Base-by-base conservation (phyloP, 106 monocot genomes). In the Dioscorea zingiberensis region DNA sequence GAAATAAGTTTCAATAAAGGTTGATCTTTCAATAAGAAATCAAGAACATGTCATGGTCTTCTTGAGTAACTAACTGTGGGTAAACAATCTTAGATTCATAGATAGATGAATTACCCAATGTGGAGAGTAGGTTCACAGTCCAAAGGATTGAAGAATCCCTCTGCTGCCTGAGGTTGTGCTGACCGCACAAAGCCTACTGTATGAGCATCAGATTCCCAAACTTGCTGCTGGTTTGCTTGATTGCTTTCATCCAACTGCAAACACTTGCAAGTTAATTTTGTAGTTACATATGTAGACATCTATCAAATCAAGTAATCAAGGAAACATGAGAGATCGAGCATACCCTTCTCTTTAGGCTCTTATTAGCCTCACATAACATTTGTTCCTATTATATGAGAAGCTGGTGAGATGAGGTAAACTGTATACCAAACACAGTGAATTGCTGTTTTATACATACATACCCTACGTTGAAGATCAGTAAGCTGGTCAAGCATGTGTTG, bases 81-180 rank as follows among this genome's bases (percentile, higher is more conserved):
- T 51, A 8, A 13, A 7, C 13, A 19, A 51, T n/a, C n/a, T n/a
- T n/a, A n/a, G n/a, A n/a, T n/a, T n/a, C n/a, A 18, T 51, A 51
- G 51, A 28, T 18, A 27, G 54, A 16, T 10, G 29, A n/a, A n/a
- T n/a, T n/a, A 67, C 67, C 67, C 67, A 7, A 67, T 67, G 21
- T 67, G 67, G 2, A 67, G 54, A 19, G 67, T 67, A 28, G 67
- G 67, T 67, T 67, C 27, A 30, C 65, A 65, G 47, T 65, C 65
- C 23, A 67, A 28, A 54, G 67, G 67, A 67, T 67, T 51, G 23
- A 67, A 67, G 27, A 67, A 67, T n/a, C 54, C 67, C 21, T 67
- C n/a, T n/a, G n/a, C 25, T 7, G 27, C 67, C 19, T 67, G 67
- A n/a, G 26, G 54, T 27, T 67, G 67, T 2, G 21, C 28, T 27